Base-by-base conservation (phyloP, 192 early-diverging fungal species). In the Coemansia sp. region DNA sequence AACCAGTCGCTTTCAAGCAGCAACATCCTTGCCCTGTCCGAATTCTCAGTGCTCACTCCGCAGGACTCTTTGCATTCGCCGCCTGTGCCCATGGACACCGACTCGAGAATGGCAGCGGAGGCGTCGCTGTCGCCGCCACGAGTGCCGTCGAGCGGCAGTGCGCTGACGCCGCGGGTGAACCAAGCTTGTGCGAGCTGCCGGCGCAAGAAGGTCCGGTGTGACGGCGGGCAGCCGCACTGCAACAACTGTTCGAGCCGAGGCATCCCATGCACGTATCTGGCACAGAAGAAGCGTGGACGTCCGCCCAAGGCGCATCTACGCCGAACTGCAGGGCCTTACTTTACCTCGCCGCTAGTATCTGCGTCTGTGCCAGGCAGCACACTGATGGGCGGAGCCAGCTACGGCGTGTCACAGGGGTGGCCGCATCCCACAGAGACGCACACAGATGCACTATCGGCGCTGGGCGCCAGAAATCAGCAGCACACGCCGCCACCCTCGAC, bases 121-220 rank as follows among this genome's bases (percentile, higher is more conserved):
- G 5, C 48, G 19, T 31, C 67, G 22, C 42, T 55, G 5, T 31
- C 56, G 28, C 59, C 59, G 25, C 25, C 44, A 26, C 42, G 42
- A 20, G 10, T 19, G n/a, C 22, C 57, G 42, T 25, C 28, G 48
- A 11, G 59, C 51, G 5, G 54, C 69, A 17, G 40, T 14, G 44
- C 44, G 15, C 14, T 23, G 52, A 19, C 52, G 6, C 19, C 26
- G 19, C 40, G 78, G 23, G 78, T 75, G 51, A 78, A 61, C 62
- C 75, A 77, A 60, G 81, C 81, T 14, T 82, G 81, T 31, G 84
- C 82, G 5, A 75, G 71, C 34, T 85, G 84, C 37, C 69, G 82
- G 22, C 59, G 71, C 59, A 79, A 80, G 28, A 85, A 85, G 70
- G 67, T 83, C 46, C 82, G 82, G 23, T 85, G 84, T 55, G 80